A percentile compares a stretch with the other conserved stretches of the same genome.
These are phyloP conservation scores for Corchorus olitorius DNA, from an alignment of 345 rosid genomes.

Conservation along the genomic window DNA sequence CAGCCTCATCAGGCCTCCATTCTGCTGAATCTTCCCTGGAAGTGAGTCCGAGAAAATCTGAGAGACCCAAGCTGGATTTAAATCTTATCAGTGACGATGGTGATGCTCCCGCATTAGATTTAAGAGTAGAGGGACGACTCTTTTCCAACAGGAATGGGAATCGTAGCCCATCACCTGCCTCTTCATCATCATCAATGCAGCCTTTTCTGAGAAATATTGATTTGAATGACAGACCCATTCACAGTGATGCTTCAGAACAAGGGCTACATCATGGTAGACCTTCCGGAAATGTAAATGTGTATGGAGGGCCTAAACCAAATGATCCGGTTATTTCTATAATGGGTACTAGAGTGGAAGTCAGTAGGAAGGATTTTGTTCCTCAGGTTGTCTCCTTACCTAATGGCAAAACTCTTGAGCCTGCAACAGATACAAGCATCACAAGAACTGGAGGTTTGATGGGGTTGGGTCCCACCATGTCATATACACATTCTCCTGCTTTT, in stretches of 20 bases:
- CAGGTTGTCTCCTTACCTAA: constrained; percentile 51
- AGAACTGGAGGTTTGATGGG: constrained; percentile 63
- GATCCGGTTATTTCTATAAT: constrained; percentile 71
- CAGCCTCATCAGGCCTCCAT: constrained; percentile 50
- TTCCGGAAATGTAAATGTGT: constrained; percentile 37
- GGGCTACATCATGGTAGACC: constrained; percentile 37
- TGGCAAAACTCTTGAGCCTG: constrained; percentile 58
- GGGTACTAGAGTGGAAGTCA: constrained; percentile 71
- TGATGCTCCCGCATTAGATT: constrained; percentile 52
- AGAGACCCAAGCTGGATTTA: constrained; percentile 74
- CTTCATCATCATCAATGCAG: constrained; percentile 77
- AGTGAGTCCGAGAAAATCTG: constrained; percentile 55
- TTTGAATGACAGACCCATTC: constrained; percentile 83
- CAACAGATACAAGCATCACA: constrained; percentile 43
- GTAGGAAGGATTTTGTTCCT: constrained; percentile 51
- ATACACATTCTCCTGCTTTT: constrained; percentile 55
- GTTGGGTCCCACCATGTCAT: constrained; percentile 54
- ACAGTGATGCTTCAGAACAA: constrained; percentile 53
- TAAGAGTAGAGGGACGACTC: constrained; percentile 52
- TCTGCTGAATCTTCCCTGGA: constrained; percentile 70
- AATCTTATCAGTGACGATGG: constrained; percentile 68
- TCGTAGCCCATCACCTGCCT: constrained; percentile 73
- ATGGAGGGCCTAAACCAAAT: constrained; percentile 49
- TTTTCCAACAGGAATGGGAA: constrained; percentile 56
- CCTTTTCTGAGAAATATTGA: constrained; percentile 71